Conservation (phyloP, 257 asterid species). For the Euphrasia confusa region DNA sequence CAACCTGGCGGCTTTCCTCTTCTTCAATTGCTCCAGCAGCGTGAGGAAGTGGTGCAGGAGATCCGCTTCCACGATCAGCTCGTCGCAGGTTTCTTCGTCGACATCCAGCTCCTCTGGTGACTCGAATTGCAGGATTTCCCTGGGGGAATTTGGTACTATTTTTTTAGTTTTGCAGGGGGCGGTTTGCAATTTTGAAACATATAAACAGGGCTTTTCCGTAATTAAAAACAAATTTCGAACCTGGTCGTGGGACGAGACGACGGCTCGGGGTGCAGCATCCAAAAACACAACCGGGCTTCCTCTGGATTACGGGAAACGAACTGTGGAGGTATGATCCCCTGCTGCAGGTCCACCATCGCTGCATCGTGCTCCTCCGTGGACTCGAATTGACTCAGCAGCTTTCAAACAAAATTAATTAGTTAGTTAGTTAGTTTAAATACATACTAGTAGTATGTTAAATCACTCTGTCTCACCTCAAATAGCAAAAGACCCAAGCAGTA, state of each 20-base stretch:
- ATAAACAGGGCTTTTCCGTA: not conserved
- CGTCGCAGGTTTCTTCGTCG: constrained; percentile 23
- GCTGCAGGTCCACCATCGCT: constrained; percentile 44
- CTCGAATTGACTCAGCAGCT: constrained; percentile 41
- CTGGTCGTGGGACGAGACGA: constrained; percentile 56
- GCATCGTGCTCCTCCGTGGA: constrained; percentile 38
- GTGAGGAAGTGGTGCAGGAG: constrained; percentile 42
- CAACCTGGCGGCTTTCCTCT: constrained; percentile 25
- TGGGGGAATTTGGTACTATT: no score
- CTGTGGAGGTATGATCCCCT: constrained; percentile 46
- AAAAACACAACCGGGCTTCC: constrained; percentile 55
- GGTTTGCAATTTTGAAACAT: not conserved
- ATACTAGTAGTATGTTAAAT: no score
- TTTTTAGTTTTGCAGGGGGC: not conserved
- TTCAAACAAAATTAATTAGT: not conserved
- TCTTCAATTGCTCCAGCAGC: constrained; percentile 28
- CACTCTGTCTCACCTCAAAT: constrained; percentile 35
- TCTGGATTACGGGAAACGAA: constrained; percentile 36
- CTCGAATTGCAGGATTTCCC: constrained; percentile 50
- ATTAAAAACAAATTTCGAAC: constrained; percentile 16
- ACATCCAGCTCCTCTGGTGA: constrained; percentile 3
- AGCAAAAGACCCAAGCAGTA: constrained; percentile 44
- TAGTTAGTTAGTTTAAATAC: no score
- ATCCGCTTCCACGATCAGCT: constrained; percentile 30
- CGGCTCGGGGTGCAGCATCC: constrained; percentile 51